Conservation (phyloP, 2,329 filamentous ascomycete genomes). For the Aquanectria penicillioides region DNA sequence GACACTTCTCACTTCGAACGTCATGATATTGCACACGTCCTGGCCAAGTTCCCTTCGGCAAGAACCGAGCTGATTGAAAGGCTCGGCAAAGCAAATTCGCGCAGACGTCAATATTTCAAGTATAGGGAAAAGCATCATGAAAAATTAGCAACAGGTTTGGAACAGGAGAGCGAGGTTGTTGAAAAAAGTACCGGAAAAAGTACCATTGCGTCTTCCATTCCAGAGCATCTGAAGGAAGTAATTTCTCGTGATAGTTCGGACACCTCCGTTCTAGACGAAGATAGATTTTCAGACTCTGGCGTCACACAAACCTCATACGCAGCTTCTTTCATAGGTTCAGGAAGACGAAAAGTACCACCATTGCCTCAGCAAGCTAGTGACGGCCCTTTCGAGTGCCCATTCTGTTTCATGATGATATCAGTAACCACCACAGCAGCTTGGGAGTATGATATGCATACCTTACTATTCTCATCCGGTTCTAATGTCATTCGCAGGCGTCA, state of each 20-base stretch:
- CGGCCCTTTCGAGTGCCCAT: neutral
- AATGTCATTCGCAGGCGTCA: neutral
- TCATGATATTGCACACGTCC: slow-evolving; percentile 17
- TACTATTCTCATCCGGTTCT: neutral
- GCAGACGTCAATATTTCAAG: slow-evolving; percentile 22
- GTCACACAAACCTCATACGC: neutral
- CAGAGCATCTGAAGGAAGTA: neutral
- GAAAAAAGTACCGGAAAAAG: neutral
- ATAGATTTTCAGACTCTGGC: neutral
- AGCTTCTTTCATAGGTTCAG: neutral
- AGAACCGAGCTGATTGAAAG: accelerated
- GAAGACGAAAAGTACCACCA: neutral
- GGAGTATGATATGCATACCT: neutral
- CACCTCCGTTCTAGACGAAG: neutral
- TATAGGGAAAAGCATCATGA: slow-evolving; percentile 12
- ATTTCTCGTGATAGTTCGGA: neutral
- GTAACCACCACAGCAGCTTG: neutral
- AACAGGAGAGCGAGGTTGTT: too few relatives aligned
- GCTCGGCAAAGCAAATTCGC: neutral
- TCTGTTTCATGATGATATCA: neutral
- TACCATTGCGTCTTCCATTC: neutral
- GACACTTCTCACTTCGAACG: slow-evolving; percentile 8
- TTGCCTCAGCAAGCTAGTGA: neutral
- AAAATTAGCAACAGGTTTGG: neutral
- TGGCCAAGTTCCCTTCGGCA: accelerated